Evolutionary conservation across 2,329 filamentous ascomycete species (phyloP), one percentile per base, ranked within the genome.

Genomic region (Fusarium chlamydosporum): DNA sequence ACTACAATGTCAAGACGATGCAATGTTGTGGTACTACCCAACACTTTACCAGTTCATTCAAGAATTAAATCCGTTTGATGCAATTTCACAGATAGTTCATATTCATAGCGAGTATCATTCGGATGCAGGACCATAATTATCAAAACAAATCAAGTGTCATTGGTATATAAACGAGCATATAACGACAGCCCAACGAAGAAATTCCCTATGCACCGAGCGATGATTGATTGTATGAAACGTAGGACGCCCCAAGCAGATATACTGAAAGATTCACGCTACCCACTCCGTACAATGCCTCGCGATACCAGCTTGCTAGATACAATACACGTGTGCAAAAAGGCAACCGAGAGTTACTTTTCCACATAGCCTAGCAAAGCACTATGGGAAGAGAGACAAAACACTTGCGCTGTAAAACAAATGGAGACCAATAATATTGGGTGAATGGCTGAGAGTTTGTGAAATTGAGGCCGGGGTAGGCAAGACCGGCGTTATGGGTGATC

Each of bases 261-360:
- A 33, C 38, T 29, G 23, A 43, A 63, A 45, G 35, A 45, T 50
- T n/a, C 38, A 70, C 54, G 53, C 67, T 64, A 54, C 45, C 56
- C 46, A 54, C 67, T 71, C 64, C 68, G 33, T 62, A 54, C 52
- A 42, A 71, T 70, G 67, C 67, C 48, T 56, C 61, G 64, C 46
- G 23, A 65, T 71, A 56, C 46, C 29, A 63, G 60, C 65, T 56
- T 53, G 35, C 66, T 51, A 56, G 33, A 64, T 56, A 65, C 35
- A 35, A 61, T 43, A 54, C 26, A 57, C 38, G 33, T 54, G 37
- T 37, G 43, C 40, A 46, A 40, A 29, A 33, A 53, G 16, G 54
- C 31, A 15, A 35, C 12, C 7, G 40, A 51, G 38, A 48, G 66
- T 12, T 47, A 23, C 23, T n/a, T 35, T 23, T 33, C 31, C 10